Percentiles rank a stretch among this genome's conserved stretches.
These are phyloP conservation scores for Linnemannia zychae DNA, from an alignment of 192 early-diverging fungal species.

Conservation along the genomic window DNA sequence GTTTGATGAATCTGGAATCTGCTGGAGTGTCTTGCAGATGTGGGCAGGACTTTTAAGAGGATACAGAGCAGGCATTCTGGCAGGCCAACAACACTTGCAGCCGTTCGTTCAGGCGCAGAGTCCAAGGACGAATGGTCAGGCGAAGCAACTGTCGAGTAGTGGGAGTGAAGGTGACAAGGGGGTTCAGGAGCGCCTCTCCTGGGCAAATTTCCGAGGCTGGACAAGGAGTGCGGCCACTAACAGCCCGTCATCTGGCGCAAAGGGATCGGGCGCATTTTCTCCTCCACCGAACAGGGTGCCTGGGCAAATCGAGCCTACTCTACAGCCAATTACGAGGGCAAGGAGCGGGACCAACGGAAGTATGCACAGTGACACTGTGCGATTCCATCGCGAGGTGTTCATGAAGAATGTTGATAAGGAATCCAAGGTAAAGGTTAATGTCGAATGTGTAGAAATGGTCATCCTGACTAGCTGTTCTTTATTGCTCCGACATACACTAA, in stretches of 20 bases:
- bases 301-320: not conserved
- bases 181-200: constrained; percentile 24
- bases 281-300: not conserved
- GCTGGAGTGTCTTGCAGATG: constrained; percentile 75
- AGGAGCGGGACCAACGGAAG: constrained; percentile 40
- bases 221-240: constrained; percentile 17
- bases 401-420: constrained; percentile 65
- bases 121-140: constrained; percentile 7
- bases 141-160: constrained; percentile 38
- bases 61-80: constrained; percentile 73
- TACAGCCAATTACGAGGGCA: constrained; percentile 22
- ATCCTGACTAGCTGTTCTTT: too few relatives aligned
- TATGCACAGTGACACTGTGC: constrained; percentile 38
- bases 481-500: too few relatives aligned
- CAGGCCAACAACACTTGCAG: constrained; percentile 21
- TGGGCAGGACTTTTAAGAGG: constrained; percentile 82
- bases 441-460: not conserved
- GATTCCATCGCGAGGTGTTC: constrained; percentile 75
- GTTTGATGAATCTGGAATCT: constrained; percentile 80
- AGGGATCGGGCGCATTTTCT: not conserved
- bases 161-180: constrained; percentile 37
- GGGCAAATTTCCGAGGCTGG: constrained; percentile 49
- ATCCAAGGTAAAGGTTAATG: constrained; percentile 11
- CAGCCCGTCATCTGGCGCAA: not conserved
- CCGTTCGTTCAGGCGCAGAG: constrained; percentile 1